Evolutionary conservation across 257 asterid species (phyloP).

Genomic region (Nyctanthes arbortristis): DNA sequence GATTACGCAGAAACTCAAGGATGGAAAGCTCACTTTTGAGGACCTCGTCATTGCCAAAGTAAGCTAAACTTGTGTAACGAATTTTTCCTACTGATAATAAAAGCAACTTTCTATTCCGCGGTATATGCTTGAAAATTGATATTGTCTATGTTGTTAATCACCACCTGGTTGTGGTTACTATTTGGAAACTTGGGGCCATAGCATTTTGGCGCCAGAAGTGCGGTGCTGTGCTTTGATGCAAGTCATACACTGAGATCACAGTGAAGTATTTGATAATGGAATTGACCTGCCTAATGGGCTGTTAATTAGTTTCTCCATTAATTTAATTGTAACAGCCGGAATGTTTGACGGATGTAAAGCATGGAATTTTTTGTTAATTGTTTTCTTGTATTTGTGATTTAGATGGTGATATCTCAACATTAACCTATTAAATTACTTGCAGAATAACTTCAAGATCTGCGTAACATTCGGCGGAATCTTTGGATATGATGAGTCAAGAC

Average conservation of each 20-base stretch:
- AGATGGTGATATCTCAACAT: not conserved
- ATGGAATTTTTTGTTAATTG: not conserved
- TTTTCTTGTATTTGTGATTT: not conserved
- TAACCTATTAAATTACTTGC: not conserved
- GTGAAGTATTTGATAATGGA: not conserved
- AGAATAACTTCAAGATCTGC: not conserved
- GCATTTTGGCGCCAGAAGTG: not conserved
- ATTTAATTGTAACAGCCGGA: too few species aligned
- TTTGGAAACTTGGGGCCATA: not conserved
- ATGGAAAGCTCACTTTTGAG: slow-evolving; percentile 68
- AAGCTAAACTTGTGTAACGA: slow-evolving; percentile 8
- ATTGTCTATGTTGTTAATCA: not conserved
- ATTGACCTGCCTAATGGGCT: too few species aligned
- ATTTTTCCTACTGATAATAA: not conserved
- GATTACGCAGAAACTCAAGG: slow-evolving; percentile 73
- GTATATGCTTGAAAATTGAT: not conserved
- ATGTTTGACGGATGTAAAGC: too few species aligned
- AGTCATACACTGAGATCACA: not conserved
- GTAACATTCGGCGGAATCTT: not conserved
- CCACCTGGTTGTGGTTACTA: not conserved
- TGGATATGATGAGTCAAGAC: not conserved
- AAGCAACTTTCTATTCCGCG: not conserved
- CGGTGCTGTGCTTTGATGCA: not conserved
- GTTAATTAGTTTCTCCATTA: not conserved
- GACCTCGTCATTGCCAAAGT: slow-evolving; percentile 95